phyloP scores from a whole-genome alignment of 805 yeast species.

The Hanseniaspora nectarophila region DNA sequence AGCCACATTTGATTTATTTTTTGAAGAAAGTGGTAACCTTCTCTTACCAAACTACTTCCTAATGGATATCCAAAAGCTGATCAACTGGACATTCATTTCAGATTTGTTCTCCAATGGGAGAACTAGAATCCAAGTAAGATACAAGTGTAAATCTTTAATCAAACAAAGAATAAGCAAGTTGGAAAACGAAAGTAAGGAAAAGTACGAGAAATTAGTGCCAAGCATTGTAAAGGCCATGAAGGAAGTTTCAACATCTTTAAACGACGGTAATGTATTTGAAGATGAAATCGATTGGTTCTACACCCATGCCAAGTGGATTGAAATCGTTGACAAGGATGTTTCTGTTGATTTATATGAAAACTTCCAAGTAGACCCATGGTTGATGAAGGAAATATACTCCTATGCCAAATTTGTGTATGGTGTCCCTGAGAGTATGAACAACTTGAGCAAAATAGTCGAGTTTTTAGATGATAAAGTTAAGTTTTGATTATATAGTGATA shows the following conservation, averaged over 20 bases:
- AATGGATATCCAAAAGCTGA: slow-evolving; percentile 30
- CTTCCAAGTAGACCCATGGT: slow-evolving; percentile 2
- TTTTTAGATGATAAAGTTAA: neutral
- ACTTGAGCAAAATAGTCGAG: neutral
- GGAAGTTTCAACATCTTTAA: neutral
- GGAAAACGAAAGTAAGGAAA: neutral
- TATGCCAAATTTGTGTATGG: neutral
- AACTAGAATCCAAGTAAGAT: slow-evolving; percentile 87
- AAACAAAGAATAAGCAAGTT: slow-evolving; percentile 30
- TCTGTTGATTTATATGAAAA: neutral
- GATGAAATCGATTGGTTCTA: slow-evolving; percentile 14
- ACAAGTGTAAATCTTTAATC: slow-evolving; percentile 80
- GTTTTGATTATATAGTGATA: neutral
- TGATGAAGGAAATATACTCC: slow-evolving; percentile 1
- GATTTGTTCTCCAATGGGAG: slow-evolving; percentile 82
- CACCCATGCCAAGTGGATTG: slow-evolving; percentile 1
- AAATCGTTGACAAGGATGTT: neutral
- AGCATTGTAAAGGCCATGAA: neutral
- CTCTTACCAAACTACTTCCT: neutral
- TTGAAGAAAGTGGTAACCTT: neutral
- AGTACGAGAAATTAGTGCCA: neutral
- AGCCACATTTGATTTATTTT: neutral
- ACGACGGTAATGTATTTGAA: slow-evolving; percentile 4
- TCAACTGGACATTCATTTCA: slow-evolving; percentile 87
- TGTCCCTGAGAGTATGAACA: neutral